A percentile compares a stretch with the other conserved stretches of the same genome.
Conservation (phyloP, 2,329 filamentous ascomycete species). For the Fusarium algeriense region DNA sequence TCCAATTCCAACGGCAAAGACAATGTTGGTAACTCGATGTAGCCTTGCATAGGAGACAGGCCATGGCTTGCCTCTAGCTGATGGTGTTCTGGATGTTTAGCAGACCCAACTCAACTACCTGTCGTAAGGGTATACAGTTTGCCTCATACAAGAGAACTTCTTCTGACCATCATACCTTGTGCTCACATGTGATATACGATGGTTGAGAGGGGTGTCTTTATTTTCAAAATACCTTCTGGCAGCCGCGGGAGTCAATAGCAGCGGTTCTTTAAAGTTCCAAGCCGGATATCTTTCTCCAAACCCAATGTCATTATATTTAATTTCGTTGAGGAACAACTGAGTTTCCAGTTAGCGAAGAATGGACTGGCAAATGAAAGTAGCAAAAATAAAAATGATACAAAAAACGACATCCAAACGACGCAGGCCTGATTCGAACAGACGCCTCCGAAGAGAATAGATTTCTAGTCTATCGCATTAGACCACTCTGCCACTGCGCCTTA, state of each 20-base stretch:
- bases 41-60: no score
- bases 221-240: no score
- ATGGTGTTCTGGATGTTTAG: background rate
- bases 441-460: constrained; percentile 3
- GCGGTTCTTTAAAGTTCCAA: no score
- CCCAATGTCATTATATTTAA: no score
- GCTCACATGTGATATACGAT: rapidly evolving
- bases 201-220: rapidly evolving
- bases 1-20: background rate
- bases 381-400: background rate
- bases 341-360: no score
- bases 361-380: no score
- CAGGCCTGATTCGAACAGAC: constrained; percentile 10
- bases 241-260: no score
- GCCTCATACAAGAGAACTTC: no score
- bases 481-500: constrained; percentile 12
- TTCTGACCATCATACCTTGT: background rate
- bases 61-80: background rate
- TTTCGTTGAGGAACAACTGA: no score
- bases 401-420: background rate
- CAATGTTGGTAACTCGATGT: no score
- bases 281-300: no score
- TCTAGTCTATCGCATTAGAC: constrained; percentile 12
- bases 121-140: no score
- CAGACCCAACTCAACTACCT: background rate